phyloP scores from a whole-genome alignment of 2,329 filamentous ascomycete species.

The Arthrobotrys musiformis region DNA sequence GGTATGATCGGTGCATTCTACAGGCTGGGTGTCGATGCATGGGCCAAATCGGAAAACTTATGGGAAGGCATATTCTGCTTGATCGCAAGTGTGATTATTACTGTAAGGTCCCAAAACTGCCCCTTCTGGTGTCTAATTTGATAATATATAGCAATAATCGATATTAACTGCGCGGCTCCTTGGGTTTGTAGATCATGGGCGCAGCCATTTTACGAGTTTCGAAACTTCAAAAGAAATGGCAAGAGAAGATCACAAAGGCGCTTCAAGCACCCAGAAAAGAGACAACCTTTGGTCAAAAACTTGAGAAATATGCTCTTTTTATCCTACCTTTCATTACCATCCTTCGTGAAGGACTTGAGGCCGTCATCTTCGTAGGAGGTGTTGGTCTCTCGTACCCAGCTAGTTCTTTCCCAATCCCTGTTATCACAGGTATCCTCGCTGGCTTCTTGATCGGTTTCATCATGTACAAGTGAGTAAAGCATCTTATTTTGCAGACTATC shows the following conservation, averaged over 20 bases:
- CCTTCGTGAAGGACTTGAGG: constrained; percentile 86
- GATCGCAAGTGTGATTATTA: constrained; percentile 81
- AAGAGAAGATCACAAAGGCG: constrained; percentile 79
- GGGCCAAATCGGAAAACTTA: constrained; percentile 75
- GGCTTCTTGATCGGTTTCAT: constrained; percentile 76
- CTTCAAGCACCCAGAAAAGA: constrained; percentile 67
- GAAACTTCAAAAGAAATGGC: constrained; percentile 88
- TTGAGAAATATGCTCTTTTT: constrained; percentile 87
- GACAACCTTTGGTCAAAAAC: constrained; percentile 69
- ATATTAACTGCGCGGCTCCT: neutral
- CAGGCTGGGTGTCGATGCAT: constrained; percentile 73
- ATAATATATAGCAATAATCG: neutral
- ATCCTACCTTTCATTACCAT: constrained; percentile 86
- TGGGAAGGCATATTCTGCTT: constrained; percentile 85
- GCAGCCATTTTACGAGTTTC: constrained; percentile 81
- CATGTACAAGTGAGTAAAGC: constrained; percentile 76
- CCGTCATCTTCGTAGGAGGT: constrained; percentile 85
- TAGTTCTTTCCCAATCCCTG: constrained; percentile 79
- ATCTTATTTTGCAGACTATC: neutral
- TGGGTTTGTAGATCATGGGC: constrained; percentile 70
- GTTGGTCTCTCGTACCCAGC: constrained; percentile 81
- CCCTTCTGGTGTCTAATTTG: neutral
- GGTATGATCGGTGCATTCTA: constrained; percentile 80
- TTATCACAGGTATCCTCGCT: constrained; percentile 76
- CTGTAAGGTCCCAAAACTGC: constrained; percentile 60